phyloP scores from a whole-genome alignment of 2,329 filamentous ascomycete genomes.

The Cyphellophora attinorum region DNA sequence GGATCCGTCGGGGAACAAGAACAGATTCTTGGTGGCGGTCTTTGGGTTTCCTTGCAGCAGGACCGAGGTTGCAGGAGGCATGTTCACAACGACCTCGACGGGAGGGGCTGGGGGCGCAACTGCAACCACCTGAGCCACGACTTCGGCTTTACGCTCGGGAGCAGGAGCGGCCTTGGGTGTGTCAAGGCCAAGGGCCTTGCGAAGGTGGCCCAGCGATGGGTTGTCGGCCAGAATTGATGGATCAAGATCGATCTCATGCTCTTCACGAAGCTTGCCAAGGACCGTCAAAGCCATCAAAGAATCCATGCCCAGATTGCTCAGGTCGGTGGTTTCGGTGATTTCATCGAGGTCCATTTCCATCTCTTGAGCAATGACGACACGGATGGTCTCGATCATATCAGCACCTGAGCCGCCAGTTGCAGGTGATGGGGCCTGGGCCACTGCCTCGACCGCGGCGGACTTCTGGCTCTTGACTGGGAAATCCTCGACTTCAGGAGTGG shows the following conservation, averaged over 20 bases:
- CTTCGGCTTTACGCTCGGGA: conserved; percentile 17
- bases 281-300: conserved; percentile 37
- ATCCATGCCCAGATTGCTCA: conserved; percentile 35
- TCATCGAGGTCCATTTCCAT: conserved; percentile 33
- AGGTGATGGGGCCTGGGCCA: conserved; percentile 21
- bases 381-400: conserved; percentile 29
- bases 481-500: conserved; percentile 20
- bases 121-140: conserved; percentile 19
- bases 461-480: conserved; percentile 16
- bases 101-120: conserved; percentile 14
- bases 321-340: conserved; percentile 28
- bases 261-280: conserved; percentile 34
- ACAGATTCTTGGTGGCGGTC: conserved; percentile 30
- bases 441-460: conserved; percentile 20
- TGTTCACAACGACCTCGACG: conserved; percentile 16
- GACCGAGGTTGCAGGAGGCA: conserved; percentile 32
- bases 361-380: conserved; percentile 32
- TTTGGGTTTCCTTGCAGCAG: conserved; percentile 33
- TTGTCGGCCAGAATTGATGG: conserved; percentile 36
- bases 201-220: conserved; percentile 30
- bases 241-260: conserved; percentile 30
- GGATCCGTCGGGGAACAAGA: conserved; percentile 36
- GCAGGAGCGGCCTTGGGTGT: conserved; percentile 24
- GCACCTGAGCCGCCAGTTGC: conserved; percentile 25
- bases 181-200: conserved; percentile 26